phyloP scores from a whole-genome alignment of 164 flowering plant species.

The Umbellularia californica region DNA sequence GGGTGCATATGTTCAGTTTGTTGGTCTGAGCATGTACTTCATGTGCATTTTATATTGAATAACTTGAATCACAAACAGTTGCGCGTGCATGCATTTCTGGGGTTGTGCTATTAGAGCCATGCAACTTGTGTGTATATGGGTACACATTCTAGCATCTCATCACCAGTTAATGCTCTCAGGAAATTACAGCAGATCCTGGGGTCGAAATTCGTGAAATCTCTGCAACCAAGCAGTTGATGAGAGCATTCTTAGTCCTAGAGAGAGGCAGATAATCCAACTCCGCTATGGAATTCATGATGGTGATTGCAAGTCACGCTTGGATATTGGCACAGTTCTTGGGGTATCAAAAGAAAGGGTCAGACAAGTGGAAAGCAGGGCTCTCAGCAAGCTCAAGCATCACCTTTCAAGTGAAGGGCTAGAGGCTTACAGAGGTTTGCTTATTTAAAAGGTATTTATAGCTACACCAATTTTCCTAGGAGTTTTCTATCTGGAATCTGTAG shows the following conservation, averaged over 20 bases:
- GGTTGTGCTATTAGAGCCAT: no score
- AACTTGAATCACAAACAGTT: not conserved
- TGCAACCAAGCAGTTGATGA: conserved; percentile 67
- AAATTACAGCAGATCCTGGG: conserved; percentile 65
- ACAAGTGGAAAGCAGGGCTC: conserved; percentile 69
- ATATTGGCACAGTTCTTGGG: conserved; percentile 53
- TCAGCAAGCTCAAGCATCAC: conserved; percentile 62
- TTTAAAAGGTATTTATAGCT: conserved; percentile 8
- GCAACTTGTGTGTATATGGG: not conserved
- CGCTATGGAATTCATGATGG: conserved; percentile 71
- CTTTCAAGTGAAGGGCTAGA: conserved; percentile 50
- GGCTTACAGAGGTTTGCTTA: conserved; percentile 45
- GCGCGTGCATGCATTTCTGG: not conserved
- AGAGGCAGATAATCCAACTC: conserved; percentile 56
- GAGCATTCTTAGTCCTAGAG: conserved; percentile 60
- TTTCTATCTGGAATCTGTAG: not conserved
- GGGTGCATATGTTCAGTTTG: not conserved
- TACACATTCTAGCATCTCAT: not conserved
- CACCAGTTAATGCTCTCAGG: conserved; percentile 40
- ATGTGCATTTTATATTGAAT: not conserved
- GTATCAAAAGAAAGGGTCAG: conserved; percentile 82
- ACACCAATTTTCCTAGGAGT: not conserved
- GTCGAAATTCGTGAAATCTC: conserved; percentile 54
- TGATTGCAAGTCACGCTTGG: conserved; percentile 40
- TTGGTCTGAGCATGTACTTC: not conserved